Conservation (phyloP, 331 rosid species). For the Stylosanthes scabra region DNA sequence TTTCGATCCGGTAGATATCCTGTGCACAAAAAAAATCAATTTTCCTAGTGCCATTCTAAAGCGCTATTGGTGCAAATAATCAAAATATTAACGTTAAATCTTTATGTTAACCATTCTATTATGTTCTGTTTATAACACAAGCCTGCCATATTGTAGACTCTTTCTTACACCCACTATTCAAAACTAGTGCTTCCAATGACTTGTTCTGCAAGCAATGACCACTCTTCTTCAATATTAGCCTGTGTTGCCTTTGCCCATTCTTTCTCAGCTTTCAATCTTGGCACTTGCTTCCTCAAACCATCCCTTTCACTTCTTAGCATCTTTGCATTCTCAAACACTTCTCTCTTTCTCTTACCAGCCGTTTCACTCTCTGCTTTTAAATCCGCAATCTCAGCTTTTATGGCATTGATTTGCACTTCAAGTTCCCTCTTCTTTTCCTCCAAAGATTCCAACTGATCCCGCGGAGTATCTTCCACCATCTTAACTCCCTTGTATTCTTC, state of each 20-base stretch:
- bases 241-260: constrained; percentile 31
- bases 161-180: background rate
- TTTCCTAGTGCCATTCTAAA: no score
- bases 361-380: background rate
- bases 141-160: no score
- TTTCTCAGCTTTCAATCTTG: constrained; percentile 31
- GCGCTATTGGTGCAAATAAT: no score
- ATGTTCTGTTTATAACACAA: no score
- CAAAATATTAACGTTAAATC: no score
- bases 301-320: constrained; percentile 25
- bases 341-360: constrained; percentile 30
- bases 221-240: constrained; percentile 34
- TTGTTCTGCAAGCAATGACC: constrained; percentile 36
- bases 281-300: constrained; percentile 7
- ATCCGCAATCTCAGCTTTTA: constrained; percentile 33
- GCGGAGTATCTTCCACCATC: constrained; percentile 2
- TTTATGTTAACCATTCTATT: no score
- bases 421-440: constrained; percentile 35
- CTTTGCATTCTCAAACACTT: constrained; percentile 27
- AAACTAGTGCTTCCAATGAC: background rate
- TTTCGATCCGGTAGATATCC: no score
- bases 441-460: constrained; percentile 8
- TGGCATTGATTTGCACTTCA: constrained; percentile 38
- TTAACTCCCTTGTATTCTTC: constrained; percentile 35
- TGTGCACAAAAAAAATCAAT: no score